These are phyloP conservation scores for Termitomyces sp. DNA, from an alignment of 768 basidiomycete species.

Conservation along the genomic window DNA sequence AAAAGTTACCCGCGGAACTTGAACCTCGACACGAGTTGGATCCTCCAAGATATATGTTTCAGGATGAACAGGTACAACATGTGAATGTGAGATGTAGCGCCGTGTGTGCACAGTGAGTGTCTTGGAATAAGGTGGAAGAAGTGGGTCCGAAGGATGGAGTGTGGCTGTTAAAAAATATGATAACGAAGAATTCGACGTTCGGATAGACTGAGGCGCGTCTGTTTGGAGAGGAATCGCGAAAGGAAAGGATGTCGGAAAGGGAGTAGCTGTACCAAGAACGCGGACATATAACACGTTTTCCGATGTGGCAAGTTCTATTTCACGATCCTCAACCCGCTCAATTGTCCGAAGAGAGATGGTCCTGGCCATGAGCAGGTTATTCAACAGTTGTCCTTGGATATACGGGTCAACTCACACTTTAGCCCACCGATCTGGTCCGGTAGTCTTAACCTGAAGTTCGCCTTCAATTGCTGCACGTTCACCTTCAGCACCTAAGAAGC, in stretches of 20 bases:
- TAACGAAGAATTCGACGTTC: constrained; percentile 69
- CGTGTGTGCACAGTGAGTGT: constrained; percentile 64
- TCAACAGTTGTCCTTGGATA: constrained; percentile 4
- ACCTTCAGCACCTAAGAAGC: constrained; percentile 77
- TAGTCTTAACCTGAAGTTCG: constrained; percentile 79
- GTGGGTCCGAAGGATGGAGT: constrained; percentile 44
- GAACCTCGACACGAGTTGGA: constrained; percentile 63
- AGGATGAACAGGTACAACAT: constrained; percentile 51
- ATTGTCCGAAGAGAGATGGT: constrained; percentile 60
- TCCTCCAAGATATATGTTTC: constrained; percentile 50
- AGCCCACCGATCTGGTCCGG: constrained; percentile 48
- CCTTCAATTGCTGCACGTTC: constrained; percentile 83
- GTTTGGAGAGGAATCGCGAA: constrained; percentile 75
- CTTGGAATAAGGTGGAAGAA: constrained; percentile 38
- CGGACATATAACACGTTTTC: constrained; percentile 52
- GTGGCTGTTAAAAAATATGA: constrained; percentile 65
- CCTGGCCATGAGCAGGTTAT: constrained; percentile 28
- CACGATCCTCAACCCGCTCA: constrained; percentile 53
- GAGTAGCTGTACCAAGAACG: constrained; percentile 24
- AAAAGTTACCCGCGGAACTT: constrained; percentile 70
- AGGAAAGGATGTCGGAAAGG: constrained; percentile 59
- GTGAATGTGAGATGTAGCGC: constrained; percentile 64
- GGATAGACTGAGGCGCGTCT: constrained; percentile 81
- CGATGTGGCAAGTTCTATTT: constrained; percentile 60
- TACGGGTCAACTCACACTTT: constrained; percentile 55